Conservation (phyloP, 495 filamentous ascomycete species). For the Penicillium bialowiezense region DNA sequence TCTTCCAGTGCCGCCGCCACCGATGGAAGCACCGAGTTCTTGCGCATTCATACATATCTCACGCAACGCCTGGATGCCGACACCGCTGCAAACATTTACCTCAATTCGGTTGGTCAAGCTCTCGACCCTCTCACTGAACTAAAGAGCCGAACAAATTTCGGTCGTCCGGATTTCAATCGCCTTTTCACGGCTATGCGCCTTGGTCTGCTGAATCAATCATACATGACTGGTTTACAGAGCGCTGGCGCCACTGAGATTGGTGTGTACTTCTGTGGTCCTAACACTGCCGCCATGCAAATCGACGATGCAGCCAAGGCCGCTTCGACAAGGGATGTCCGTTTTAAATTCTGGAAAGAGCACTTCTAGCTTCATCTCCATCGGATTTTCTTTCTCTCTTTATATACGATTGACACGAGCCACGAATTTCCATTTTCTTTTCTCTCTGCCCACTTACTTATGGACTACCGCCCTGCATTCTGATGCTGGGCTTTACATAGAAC, state of each 20-base stretch:
- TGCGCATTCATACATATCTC: conserved; percentile 97
- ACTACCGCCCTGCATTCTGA: background rate
- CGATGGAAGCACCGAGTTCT: conserved; percentile 75
- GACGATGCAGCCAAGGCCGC: conserved; percentile 70
- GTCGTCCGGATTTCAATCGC: conserved; percentile 82
- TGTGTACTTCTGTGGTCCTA: conserved; percentile 96
- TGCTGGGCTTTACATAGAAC: background rate
- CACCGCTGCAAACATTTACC: conserved; percentile 91
- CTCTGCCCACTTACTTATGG: background rate
- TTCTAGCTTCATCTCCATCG: conserved; percentile 33
- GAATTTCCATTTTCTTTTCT: conserved; percentile 10
- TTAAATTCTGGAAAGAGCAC: conserved; percentile 99
- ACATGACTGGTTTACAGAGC: conserved; percentile 73
- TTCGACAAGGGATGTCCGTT: conserved; percentile 73
- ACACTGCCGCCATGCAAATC: conserved; percentile 78
- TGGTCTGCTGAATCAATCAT: conserved; percentile 79
- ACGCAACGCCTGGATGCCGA: conserved; percentile 90
- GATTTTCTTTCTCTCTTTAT: background rate
- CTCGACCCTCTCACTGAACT: conserved; percentile 92
- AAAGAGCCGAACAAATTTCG: conserved; percentile 87
- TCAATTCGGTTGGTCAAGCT: conserved; percentile 85
- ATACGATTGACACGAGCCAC: conserved; percentile 23
- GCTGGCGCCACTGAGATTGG: conserved; percentile 78
- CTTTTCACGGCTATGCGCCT: conserved; percentile 84
- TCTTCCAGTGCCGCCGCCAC: conserved; percentile 63